phyloP scores from a whole-genome alignment of 441 rosid species.

The Brassica hybrid region DNA sequence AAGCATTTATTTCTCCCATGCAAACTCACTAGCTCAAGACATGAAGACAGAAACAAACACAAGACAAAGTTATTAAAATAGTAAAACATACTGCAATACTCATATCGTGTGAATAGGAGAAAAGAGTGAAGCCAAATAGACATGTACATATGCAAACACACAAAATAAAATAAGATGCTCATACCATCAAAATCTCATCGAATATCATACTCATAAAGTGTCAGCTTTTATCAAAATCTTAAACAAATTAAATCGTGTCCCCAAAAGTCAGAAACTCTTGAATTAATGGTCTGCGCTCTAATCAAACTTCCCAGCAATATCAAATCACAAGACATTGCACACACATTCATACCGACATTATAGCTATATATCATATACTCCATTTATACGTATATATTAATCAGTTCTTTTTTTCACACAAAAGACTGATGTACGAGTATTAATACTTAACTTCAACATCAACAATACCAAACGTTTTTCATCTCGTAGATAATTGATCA shows the following conservation, averaged over 20 bases:
- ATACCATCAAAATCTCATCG: conserved; percentile 30
- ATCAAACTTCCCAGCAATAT: conserved; percentile 8
- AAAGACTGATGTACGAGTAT: not conserved
- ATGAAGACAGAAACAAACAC: conserved; percentile 29
- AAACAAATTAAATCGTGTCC: conserved; percentile 8
- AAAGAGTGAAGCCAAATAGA: conserved; percentile 43
- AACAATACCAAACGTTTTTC: conserved; percentile 20
- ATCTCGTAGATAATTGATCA: not conserved
- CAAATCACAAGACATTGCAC: conserved; percentile 19
- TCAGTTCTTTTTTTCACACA: conserved; percentile 10
- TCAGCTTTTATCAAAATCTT: conserved; percentile 28
- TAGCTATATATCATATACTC: conserved; percentile 4
- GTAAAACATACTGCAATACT: not conserved
- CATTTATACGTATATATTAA: conserved; percentile 1
- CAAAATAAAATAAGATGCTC: conserved; percentile 34
- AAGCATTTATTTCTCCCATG: conserved; percentile 55
- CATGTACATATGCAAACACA: conserved; percentile 43
- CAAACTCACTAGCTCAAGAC: conserved; percentile 25
- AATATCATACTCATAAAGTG: conserved; percentile 34
- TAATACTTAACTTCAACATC: conserved; percentile 7
- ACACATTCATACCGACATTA: conserved; percentile 32
- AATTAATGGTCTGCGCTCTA: conserved; percentile 38
- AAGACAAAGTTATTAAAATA: conserved; percentile 3
- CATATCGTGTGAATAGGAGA: conserved; percentile 32
- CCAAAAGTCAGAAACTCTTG: conserved; percentile 33